phyloP scores from a whole-genome alignment of 2,329 filamentous ascomycete species.

The Colletotrichum simmondsii region DNA sequence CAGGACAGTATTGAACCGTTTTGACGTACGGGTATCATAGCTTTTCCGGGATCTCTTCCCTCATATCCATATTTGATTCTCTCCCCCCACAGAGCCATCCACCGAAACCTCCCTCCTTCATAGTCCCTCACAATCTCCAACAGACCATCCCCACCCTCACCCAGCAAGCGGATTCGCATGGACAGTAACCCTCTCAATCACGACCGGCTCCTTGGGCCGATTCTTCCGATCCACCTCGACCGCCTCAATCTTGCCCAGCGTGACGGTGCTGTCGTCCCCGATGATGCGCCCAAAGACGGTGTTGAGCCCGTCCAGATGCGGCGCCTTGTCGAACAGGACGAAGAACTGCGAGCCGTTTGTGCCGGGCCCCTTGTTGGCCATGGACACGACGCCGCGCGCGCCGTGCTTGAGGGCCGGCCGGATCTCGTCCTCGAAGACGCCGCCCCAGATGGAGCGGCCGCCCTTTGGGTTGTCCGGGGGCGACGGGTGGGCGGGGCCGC shows the following conservation, averaged over 20 bases:
- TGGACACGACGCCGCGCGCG: constrained; percentile 76
- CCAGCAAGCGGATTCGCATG: constrained; percentile 84
- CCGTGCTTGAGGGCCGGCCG: constrained; percentile 76
- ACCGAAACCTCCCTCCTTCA: not conserved
- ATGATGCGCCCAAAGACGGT: constrained; percentile 84
- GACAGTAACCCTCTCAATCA: constrained; percentile 76
- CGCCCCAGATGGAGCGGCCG: constrained; percentile 79
- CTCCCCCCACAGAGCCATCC: not conserved
- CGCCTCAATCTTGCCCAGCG: constrained; percentile 77
- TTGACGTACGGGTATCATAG: not conserved
- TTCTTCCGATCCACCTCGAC: constrained; percentile 83
- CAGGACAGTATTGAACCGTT: not conserved
- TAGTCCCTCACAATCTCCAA: not conserved
- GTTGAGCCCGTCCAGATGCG: constrained; percentile 86
- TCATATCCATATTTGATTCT: not conserved
- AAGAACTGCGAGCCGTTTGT: constrained; percentile 88
- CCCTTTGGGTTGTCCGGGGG: constrained; percentile 72
- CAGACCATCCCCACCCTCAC: constrained; percentile 44
- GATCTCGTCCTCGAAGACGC: constrained; percentile 84
- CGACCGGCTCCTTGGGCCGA: constrained; percentile 73
- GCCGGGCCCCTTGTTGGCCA: constrained; percentile 81
- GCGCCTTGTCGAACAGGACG: constrained; percentile 79
- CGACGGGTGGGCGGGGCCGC: constrained; percentile 65
- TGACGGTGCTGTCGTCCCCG: constrained; percentile 71
- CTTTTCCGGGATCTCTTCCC: not conserved